phyloP scores from a whole-genome alignment of 2,329 filamentous ascomycete species.

The Penicillium occitanis region DNA sequence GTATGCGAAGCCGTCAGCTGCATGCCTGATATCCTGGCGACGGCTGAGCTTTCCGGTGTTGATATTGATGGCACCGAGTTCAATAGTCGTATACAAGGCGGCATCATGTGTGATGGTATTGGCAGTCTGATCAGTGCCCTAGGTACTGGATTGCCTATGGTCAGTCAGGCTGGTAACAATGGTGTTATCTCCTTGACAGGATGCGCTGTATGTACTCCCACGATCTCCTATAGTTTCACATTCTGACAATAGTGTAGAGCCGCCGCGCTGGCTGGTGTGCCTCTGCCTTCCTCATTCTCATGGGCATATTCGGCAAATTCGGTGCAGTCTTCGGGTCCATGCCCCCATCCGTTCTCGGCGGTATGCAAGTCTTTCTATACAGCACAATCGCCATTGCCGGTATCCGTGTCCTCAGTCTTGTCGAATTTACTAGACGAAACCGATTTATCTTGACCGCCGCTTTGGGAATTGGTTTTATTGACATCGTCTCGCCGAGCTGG shows the following conservation, averaged over 20 bases:
- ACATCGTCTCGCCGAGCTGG: slow-evolving; percentile 66
- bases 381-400: slow-evolving; percentile 73
- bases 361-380: slow-evolving; percentile 81
- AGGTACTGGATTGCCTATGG: slow-evolving; percentile 78
- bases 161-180: slow-evolving; percentile 80
- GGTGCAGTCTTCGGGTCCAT: slow-evolving; percentile 77
- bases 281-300: slow-evolving; percentile 73
- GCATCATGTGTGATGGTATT: slow-evolving; percentile 66
- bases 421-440: slow-evolving; percentile 74
- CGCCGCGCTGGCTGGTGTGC: slow-evolving; percentile 76
- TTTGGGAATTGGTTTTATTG: slow-evolving; percentile 70
- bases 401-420: slow-evolving; percentile 70
- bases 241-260: slow-evolving; percentile 47
- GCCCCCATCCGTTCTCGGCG: slow-evolving; percentile 64
- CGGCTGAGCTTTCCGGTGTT: slow-evolving; percentile 18
- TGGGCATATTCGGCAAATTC: slow-evolving; percentile 82
- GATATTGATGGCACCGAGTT: slow-evolving; percentile 20
- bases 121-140: slow-evolving; percentile 74
- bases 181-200: slow-evolving; percentile 79
- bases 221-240: too few relatives aligned
- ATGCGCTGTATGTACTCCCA: slow-evolving; percentile 55
- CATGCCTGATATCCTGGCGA: slow-evolving; percentile 54
- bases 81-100: slow-evolving; percentile 20
- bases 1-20: slow-evolving; percentile 76
- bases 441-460: slow-evolving; percentile 78